Percentiles rank a stretch among this genome's conserved stretches.
phyloP scores from a whole-genome alignment of 371 early-diverging fungal genomes.

The Actinomucor elegans region DNA sequence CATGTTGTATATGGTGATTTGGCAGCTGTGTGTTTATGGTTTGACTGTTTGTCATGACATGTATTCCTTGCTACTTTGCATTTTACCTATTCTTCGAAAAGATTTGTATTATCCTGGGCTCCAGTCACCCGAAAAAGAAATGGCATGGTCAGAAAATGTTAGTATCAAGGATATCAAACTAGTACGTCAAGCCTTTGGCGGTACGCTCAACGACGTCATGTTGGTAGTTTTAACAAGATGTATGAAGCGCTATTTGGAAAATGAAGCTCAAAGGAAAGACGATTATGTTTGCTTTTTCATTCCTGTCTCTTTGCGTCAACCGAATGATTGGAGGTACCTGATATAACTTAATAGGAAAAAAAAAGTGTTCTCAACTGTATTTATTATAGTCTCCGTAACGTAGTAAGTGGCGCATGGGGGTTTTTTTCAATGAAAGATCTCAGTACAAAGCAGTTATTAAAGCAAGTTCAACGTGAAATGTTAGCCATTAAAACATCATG shows the following conservation, averaged over 20 bases:
- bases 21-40: background rate
- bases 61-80: slow-evolving; percentile 1
- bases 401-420: slow-evolving; percentile 33
- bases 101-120: slow-evolving; percentile 32
- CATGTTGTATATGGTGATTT: background rate
- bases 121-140: slow-evolving; percentile 29
- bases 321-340: slow-evolving; percentile 23
- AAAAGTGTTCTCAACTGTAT: background rate
- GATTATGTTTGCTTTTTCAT: slow-evolving; percentile 26
- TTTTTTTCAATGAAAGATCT: slow-evolving; percentile 40
- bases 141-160: slow-evolving; percentile 38
- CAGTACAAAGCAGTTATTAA: slow-evolving; percentile 18
- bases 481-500: slow-evolving; percentile 26
- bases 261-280: slow-evolving; percentile 15
- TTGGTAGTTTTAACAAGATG: slow-evolving; percentile 26
- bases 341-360: background rate
- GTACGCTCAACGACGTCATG: slow-evolving; percentile 42
- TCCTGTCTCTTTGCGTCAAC: slow-evolving; percentile 29
- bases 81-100: slow-evolving; percentile 11
- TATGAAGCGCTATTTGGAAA: slow-evolving; percentile 29
- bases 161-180: slow-evolving; percentile 25
- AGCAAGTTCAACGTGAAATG: slow-evolving; percentile 32
- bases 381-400: slow-evolving; percentile 20
- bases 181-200: slow-evolving; percentile 28
- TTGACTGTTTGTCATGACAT: slow-evolving; percentile 13